These are phyloP conservation scores for Rhizophora apiculata DNA, from an alignment of 345 rosid genomes.

Conservation along the genomic window DNA sequence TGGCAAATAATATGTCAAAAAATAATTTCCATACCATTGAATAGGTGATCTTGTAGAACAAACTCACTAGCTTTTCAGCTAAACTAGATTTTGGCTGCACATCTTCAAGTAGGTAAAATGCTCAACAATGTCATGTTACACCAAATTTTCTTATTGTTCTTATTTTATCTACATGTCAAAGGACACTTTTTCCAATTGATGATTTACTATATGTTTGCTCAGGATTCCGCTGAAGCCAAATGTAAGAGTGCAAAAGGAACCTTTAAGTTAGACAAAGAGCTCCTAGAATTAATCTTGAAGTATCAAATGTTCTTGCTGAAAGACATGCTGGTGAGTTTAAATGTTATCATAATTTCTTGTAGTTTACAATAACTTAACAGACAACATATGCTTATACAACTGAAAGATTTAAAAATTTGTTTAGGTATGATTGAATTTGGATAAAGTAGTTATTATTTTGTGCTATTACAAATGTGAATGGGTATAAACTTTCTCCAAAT, in stretches of 20 bases:
- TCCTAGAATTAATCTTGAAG: conserved; percentile 75
- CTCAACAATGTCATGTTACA: neutral
- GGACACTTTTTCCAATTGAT: neutral
- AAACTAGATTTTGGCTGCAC: too few species aligned
- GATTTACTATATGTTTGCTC: conserved; percentile 20
- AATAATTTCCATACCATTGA: too few species aligned
- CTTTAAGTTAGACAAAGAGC: conserved; percentile 72
- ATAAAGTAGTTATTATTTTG: too few species aligned
- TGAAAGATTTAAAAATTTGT: neutral
- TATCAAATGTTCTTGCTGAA: conserved; percentile 91
- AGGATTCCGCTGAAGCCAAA: conserved; percentile 68
- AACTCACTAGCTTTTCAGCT: too few species aligned
- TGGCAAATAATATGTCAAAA: too few species aligned
- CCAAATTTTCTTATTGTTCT: neutral
- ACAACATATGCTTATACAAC: neutral
- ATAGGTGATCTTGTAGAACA: too few species aligned
- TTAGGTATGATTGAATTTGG: too few species aligned
- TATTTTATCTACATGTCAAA: neutral
- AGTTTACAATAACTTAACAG: neutral
- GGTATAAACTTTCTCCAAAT: too few species aligned
- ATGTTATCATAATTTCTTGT: conserved; percentile 10
- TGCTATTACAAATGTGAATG: too few species aligned
- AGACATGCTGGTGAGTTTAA: conserved; percentile 66
- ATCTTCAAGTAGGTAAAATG: neutral
- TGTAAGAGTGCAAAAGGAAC: conserved; percentile 62